Evolutionary conservation across 352 stramenopile genomes (phyloP), one percentile per base, ranked within the genome.

Genomic region (Globisporangium polare): DNA sequence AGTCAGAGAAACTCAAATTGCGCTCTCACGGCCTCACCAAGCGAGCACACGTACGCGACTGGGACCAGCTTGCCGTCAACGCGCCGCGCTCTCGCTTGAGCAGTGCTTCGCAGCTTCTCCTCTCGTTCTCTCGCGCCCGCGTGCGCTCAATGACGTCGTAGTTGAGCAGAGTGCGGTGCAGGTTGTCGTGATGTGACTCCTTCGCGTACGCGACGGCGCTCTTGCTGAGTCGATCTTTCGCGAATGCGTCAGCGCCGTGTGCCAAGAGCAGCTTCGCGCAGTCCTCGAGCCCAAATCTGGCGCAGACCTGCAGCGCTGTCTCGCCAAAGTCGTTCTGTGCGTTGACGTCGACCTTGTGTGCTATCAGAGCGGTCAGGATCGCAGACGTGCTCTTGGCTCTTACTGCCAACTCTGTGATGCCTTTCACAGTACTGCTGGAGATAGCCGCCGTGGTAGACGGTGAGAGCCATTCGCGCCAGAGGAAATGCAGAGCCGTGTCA

Each of bases 301-400:
- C 77, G 42, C 74, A 84, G 27, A 76, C 63, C 47, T 91, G 84
- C 33, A 93, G 53, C 15, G 73, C 62, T 1, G 77, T 84, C 67
- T 89, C 78, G 0, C 80, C 80, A 53, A 88, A 89, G 3, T 57
- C 58, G 54, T 93, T 93, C 84, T 89, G 72, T 0, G 71, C 68
- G 31, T 91, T 89, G 3, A 83, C 72, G 55, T 84, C 66, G 3
- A 58, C 55, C 0, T 67, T 69, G 58, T 74, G 58, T 1, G 24
- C 33, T 18, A 87, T 55, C 22, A 93, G 63, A 29, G 57, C 41
- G 18, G 68, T 47, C 3, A 90, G 39, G 62, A 90, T 86, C 1
- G 63, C 62, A 2, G 69, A 49, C 3, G 75, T 70, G 41, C 65
- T 76, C 26, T 80, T 58, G 2, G 63, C 79, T 22, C 67, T 67